Evolutionary conservation across 352 stramenopile genomes (phyloP).

Genomic region (Thraustotheca clavata): DNA sequence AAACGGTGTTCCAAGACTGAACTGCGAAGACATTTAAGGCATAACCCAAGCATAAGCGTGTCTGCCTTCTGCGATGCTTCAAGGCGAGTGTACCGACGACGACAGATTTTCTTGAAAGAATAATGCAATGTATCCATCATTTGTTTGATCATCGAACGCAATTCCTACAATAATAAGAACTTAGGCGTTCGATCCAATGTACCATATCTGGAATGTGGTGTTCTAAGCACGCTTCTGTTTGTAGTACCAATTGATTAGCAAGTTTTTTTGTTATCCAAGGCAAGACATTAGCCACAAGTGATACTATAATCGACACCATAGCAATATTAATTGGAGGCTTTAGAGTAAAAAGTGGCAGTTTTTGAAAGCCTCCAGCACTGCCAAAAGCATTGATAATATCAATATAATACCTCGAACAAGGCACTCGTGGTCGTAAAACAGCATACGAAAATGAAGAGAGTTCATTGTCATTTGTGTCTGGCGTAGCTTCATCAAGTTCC

Average conservation of each 20-base stretch:
- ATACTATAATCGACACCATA: not conserved
- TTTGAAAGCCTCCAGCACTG: conserved; percentile 14
- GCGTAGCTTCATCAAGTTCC: conserved; percentile 13
- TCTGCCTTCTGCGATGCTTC: conserved; percentile 11
- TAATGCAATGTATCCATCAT: conserved; percentile 20
- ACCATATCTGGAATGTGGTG: not conserved
- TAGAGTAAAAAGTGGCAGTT: conserved; percentile 3
- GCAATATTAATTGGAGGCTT: not conserved
- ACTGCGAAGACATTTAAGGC: conserved; percentile 1
- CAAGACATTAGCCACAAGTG: conserved; percentile 6
- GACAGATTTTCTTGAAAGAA: conserved; percentile 8
- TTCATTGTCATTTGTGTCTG: not conserved
- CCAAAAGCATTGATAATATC: conserved; percentile 20
- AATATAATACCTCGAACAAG: conserved; percentile 5
- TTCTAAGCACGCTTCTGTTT: not conserved
- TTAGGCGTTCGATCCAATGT: not conserved
- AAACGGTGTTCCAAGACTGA: conserved; percentile 11
- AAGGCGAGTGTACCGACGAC: not conserved
- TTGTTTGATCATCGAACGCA: conserved; percentile 9
- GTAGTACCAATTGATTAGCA: not conserved
- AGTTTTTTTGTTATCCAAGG: conserved; percentile 10
- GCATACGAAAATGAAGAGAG: not conserved
- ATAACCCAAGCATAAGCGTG: conserved; percentile 4
- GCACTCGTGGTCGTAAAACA: conserved; percentile 6
- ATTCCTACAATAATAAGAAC: conserved; percentile 5